Percentiles rank a stretch among this genome's conserved stretches.
These are phyloP conservation scores for Rossbeevera mucosa DNA, from an alignment of 768 basidiomycete genomes.

Conservation along the genomic window DNA sequence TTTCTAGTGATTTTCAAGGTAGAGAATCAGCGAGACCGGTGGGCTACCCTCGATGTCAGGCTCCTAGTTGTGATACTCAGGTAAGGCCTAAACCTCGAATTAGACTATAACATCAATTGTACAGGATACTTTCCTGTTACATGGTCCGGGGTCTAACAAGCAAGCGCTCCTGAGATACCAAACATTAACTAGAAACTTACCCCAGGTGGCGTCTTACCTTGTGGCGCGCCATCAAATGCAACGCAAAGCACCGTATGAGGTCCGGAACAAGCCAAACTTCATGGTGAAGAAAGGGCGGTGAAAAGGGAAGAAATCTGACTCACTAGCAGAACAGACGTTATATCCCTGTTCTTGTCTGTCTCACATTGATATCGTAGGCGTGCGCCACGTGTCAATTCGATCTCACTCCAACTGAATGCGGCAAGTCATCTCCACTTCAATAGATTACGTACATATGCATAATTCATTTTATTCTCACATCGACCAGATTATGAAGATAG, in stretches of 20 bases:
- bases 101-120: neutral
- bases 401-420: no score
- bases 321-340: neutral
- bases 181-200: neutral
- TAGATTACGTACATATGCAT: neutral
- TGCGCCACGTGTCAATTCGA: neutral
- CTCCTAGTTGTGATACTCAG: neutral
- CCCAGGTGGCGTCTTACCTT: neutral
- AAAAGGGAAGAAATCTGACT: no score
- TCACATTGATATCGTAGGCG: no score
- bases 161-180: neutral
- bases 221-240: neutral
- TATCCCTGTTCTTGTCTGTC: neutral
- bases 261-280: no score
- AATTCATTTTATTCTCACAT: neutral
- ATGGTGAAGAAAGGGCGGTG: neutral
- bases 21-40: neutral
- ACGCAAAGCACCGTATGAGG: no score
- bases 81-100: neutral
- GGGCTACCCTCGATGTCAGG: neutral
- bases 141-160: neutral
- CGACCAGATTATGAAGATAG: neutral
- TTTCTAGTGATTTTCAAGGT: neutral
- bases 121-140: no score
- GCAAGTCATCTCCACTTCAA: no score